A percentile compares a stretch with the other conserved stretches of the same genome.
These are phyloP conservation scores for Candida golubevii DNA, from an alignment of 805 yeast genomes.

Conservation along the genomic window DNA sequence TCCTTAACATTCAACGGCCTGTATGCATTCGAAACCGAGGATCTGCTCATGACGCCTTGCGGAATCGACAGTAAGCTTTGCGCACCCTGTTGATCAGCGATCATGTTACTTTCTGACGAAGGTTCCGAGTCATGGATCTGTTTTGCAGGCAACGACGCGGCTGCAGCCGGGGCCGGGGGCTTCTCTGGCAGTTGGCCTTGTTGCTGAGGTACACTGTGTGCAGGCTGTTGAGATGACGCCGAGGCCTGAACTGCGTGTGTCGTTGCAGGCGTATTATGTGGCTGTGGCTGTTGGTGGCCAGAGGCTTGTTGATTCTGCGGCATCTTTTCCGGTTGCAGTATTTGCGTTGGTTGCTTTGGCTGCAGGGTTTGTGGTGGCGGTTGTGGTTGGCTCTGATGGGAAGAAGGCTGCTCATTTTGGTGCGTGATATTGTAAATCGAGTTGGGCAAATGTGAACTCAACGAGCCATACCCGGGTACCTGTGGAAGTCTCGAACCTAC, in stretches of 20 bases:
- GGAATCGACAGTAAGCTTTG: conserved; percentile 13
- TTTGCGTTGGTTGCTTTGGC: conserved; percentile 8
- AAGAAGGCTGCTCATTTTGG: conserved; percentile 24
- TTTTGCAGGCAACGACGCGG: conserved; percentile 7
- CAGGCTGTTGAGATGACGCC: conserved; percentile 14
- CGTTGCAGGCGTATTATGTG: neutral
- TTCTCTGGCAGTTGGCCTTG: conserved; percentile 17
- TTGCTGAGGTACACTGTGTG: conserved; percentile 14
- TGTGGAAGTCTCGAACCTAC: conserved; percentile 13
- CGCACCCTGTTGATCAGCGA: conserved; percentile 7
- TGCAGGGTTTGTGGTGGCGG: conserved; percentile 1
- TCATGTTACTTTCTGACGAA: conserved; percentile 3
- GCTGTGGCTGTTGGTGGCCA: neutral
- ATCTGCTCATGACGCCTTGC: conserved; percentile 35
- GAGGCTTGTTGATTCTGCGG: conserved; percentile 6
- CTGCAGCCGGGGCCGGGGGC: conserved; percentile 8
- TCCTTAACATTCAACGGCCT: conserved; percentile 92
- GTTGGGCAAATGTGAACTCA: conserved; percentile 17
- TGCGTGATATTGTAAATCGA: conserved; percentile 21
- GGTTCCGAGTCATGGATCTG: conserved; percentile 5
- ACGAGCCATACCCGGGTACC: conserved; percentile 17
- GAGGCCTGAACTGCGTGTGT: conserved; percentile 21
- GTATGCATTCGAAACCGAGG: conserved; percentile 44
- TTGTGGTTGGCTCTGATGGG: conserved; percentile 1
- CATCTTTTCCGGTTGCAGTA: conserved; percentile 10